Percentiles rank a stretch among this genome's conserved stretches.
Conservation (phyloP, 2,329 filamentous ascomycete species). For the Penicillium nordicum region DNA sequence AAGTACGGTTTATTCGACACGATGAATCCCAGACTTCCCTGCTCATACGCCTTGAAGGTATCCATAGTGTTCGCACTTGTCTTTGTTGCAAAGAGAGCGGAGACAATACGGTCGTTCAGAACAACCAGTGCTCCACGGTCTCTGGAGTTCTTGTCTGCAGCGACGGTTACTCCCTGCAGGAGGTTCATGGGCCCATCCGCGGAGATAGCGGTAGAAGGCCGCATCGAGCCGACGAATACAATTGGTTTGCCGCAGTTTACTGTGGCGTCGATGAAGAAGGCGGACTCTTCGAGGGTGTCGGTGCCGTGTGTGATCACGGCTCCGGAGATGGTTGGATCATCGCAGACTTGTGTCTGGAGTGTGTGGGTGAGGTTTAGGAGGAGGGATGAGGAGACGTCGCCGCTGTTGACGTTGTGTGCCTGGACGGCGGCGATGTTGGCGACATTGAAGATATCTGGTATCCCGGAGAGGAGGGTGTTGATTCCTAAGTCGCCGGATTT, state of each 20-base stretch:
- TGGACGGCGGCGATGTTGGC: conserved; percentile 29
- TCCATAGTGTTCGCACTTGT: conserved; percentile 62
- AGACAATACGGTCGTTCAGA: conserved; percentile 60
- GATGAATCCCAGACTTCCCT: conserved; percentile 57
- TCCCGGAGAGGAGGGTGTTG: conserved; percentile 23
- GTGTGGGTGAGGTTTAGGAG: conserved; percentile 23
- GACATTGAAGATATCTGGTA: conserved; percentile 26
- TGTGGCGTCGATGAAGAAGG: conserved; percentile 61
- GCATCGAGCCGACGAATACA: conserved; percentile 60
- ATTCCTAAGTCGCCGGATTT: conserved; percentile 24
- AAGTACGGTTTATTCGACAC: conserved; percentile 59
- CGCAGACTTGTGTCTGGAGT: conserved; percentile 10
- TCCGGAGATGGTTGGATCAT: conserved; percentile 9
- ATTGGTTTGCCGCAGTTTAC: conserved; percentile 58
- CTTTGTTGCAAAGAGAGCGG: conserved; percentile 59
- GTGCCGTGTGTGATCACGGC: conserved; percentile 59
- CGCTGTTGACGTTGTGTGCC: conserved; percentile 28
- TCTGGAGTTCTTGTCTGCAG: conserved; percentile 45
- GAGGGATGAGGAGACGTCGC: conserved; percentile 23
- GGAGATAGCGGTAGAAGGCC: conserved; percentile 59
- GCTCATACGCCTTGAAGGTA: conserved; percentile 58
- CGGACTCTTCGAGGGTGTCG: conserved; percentile 62
- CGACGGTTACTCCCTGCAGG: conserved; percentile 58
- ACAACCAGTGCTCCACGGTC: conserved; percentile 58
- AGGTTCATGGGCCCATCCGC: conserved; percentile 64